Base-by-base conservation (phyloP, 2,329 filamentous ascomycete species). In the Simplicillium aogashimaense region DNA sequence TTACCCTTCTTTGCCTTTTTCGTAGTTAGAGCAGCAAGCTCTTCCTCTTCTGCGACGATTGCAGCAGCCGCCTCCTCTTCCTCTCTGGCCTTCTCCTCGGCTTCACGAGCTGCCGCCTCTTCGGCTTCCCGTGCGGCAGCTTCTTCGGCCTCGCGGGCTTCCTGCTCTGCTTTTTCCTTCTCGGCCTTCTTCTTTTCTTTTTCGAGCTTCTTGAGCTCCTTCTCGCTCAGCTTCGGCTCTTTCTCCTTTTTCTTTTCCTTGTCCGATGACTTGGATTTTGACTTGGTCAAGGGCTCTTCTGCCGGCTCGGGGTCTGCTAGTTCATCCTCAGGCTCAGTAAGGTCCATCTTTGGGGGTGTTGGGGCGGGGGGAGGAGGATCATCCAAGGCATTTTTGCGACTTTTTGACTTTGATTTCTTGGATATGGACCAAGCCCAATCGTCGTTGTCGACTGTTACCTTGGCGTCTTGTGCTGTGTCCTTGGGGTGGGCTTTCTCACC, bases 1-100 rank as follows among this genome's bases (percentile, higher is more conserved):
- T 60, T 71, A 40, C 58, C 56, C 51, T 69, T 76, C 47, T 67
- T 70, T 2, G 60, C 60, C 48, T 70, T 74, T 50, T 73, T 76
- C 17, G 61, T 58, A 34, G 65, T 66, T 4, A 70, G 54, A 4
- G 54, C 50, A 12, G 54, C 60, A 11, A 69, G 53, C 42, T 70
- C 61, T 10, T 55, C 53, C 43, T 66, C 60, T 37, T 65, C 57
- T 15, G 48, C 42, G 2, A 44, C 47, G 28, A 52, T 45, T 14
- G 38, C 36, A 34, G 46, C 53, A 29, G 43, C 45, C 15, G 51
- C 46, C 33, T 52, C 55, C 31, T 50, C 50, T 15, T 56, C 49
- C 11, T 44, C 44, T n/a, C 43, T 48, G 39, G 47, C 52, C 35
- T 51, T 48, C 38, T 60, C 56, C 41, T 61, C 57, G 3, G 53